A percentile compares a stretch with the other conserved stretches of the same genome.
These are phyloP conservation scores for Colletotrichum incanum DNA, from an alignment of 2,329 filamentous ascomycete genomes.

Conservation along the genomic window DNA sequence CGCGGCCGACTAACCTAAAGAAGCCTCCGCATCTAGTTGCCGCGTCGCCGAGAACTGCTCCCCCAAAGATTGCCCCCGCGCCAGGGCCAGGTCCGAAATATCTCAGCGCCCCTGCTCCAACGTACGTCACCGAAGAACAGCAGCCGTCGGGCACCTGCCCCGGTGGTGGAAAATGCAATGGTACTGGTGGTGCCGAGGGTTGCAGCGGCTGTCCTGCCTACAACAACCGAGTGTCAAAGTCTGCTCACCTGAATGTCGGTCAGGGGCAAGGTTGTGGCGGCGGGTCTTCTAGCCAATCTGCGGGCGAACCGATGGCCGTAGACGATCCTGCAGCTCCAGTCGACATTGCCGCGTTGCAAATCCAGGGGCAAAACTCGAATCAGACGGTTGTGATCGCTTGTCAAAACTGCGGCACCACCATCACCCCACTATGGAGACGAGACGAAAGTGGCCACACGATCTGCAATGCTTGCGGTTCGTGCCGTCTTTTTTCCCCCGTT, in stretches of 20 bases:
- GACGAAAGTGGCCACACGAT: conserved; percentile 97
- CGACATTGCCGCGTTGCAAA: conserved; percentile 64
- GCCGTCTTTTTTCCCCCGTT: neutral
- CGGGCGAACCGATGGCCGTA: conserved; percentile 44
- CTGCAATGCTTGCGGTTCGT: conserved; percentile 96
- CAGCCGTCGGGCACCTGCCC: conserved; percentile 90
- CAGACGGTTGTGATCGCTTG: conserved; percentile 87
- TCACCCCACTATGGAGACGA: conserved; percentile 94
- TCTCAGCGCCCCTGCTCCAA: conserved; percentile 67
- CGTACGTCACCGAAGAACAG: conserved; percentile 84
- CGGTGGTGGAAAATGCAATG: conserved; percentile 94
- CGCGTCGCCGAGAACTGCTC: conserved; percentile 59
- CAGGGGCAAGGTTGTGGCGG: conserved; percentile 58
- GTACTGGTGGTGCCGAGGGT: conserved; percentile 93
- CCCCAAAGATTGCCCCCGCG: conserved; percentile 53
- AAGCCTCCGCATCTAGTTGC: conserved; percentile 74
- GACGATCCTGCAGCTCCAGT: conserved; percentile 61
- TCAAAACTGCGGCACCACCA: conserved; percentile 96
- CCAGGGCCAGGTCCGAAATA: conserved; percentile 58
- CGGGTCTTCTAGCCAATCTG: conserved; percentile 45
- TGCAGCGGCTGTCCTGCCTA: conserved; percentile 97
- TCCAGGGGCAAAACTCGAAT: conserved; percentile 57
- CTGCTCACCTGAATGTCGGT: conserved; percentile 77
- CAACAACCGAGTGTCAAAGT: conserved; percentile 96
- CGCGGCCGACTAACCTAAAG: conserved; percentile 91